Base-by-base conservation (phyloP, 176 grass and related monocot genomes). In the Oryza brachyantha region DNA sequence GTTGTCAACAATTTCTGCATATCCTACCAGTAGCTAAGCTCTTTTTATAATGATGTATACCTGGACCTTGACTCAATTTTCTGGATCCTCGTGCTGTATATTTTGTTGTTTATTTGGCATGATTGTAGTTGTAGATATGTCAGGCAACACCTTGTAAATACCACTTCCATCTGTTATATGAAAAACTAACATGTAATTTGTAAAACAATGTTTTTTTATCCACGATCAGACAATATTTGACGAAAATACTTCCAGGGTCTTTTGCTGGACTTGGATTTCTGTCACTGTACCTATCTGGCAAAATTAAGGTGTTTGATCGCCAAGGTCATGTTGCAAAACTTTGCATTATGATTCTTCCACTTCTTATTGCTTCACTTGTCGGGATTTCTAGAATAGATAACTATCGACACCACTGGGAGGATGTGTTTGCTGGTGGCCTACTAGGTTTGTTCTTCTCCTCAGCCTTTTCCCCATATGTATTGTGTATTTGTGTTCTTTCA, bases 231-330 rank as follows among this genome's bases (percentile, higher is more conserved):
- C 34, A 11, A 0, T 48, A 68, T 22, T 48, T 70, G 9, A 88
- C 77, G 70, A 11, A 24, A 64, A 41, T 36, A 19, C 10, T 81
- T 50, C 21, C 68, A 94, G 96, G 86, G 88, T 88, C 87, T 83
- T 99, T 95, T 77, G 96, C 96, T 72, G 92, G 92, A 76, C 90
- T 99, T 81, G 90, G 90, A 32, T 99, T 93, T 81, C 38, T 93
- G 43, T 91, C 92, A 32, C 45, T 95, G 1, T 99, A 95, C 43
- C 22, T 99, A 50, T 84, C 90, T 70, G 92, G 90, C 27, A 99
- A 99, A 78, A 86, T 95, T 0, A 89, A 81, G 75, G 85, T 61
- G 17, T 99, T 93, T 61, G 86, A 99, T 83, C 45, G 57, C 9
- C 79, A 83, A 57, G 90, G 88, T 7, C 90, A 95, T 8, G 88